Base-by-base conservation (phyloP, 176 grass and related monocot species). In the Dactylis glomerata region DNA sequence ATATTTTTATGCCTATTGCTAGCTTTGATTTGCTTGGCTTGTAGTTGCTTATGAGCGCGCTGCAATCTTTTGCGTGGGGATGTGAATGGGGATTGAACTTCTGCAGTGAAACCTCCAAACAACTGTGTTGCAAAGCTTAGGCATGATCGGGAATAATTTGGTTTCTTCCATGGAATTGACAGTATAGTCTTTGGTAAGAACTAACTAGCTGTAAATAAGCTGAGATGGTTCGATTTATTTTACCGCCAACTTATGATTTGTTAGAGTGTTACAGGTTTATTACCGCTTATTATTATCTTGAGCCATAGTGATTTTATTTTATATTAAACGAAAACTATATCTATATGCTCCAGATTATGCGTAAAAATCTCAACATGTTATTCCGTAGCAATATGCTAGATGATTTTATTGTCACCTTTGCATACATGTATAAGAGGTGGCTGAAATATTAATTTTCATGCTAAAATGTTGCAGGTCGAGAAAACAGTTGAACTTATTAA, bases 401-500 rank as follows among this genome's bases (percentile, higher is more conserved):
- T 51, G 58, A 79, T 84, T 88, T 71, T 38, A 26, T 47, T 55
- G n/a, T 77, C 49, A 31, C 32, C 46, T 45, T 76, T 66, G 32
- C n/a, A 28, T 32, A 64, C 28, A 40, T 68, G 45, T 30, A 59
- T 50, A 46, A 75, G 30, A 75, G 58, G 54, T 77, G 9, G 22
- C 50, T 59, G 12, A 64, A 47, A 72, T 51, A 61, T 79, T 79
- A 36, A 87, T 19, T 64, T 91, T 77, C 42, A 76, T 72, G 32
- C 12, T 78, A 38, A 30, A 68, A 73, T 82, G 65, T 61, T 77
- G 75, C 22, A 98, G 96, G 93, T 98, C 76, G 75, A 88, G 26
- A 98, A 95, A 86, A 95, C 96, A 23, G 91, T 98, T 56, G 96
- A 98, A 85, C 87, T 98, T 84, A 81, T 95, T 83, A 98, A 98